Conservation (phyloP, 371 early-diverging fungal genomes). For the Mortierella sp. region DNA sequence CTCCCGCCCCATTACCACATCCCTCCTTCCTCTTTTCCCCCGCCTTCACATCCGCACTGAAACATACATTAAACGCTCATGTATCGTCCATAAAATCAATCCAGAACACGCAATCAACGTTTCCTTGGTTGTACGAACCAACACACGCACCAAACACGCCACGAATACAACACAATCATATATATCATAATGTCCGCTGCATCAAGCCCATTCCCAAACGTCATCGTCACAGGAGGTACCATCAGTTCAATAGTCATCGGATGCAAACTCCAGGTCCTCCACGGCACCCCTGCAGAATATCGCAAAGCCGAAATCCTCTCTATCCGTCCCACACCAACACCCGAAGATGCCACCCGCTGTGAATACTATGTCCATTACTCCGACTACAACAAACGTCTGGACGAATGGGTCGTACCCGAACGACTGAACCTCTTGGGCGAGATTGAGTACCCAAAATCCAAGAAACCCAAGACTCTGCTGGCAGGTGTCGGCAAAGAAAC, state of each 20-base stretch:
- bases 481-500: conserved; percentile 59
- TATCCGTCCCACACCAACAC: conserved; percentile 67
- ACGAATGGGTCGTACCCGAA: conserved; percentile 95
- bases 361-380: conserved; percentile 99
- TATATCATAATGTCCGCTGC: conserved; percentile 36
- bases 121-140: no score
- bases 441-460: conserved; percentile 83
- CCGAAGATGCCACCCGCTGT: conserved; percentile 55
- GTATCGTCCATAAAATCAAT: no score
- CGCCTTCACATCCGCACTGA: no score
- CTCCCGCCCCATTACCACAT: no score
- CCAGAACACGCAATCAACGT: no score
- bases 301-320: conserved; percentile 95
- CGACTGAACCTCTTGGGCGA: conserved; percentile 78
- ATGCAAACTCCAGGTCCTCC: conserved; percentile 54
- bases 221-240: conserved; percentile 46
- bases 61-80: no score
- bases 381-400: conserved; percentile 98
- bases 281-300: conserved; percentile 60
- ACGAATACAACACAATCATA: not conserved
- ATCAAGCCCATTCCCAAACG: conserved; percentile 48
- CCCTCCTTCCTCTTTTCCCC: no score
- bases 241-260: conserved; percentile 50
- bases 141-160: not conserved
- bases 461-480: conserved; percentile 57